A percentile compares a stretch with the other conserved stretches of the same genome.
These are phyloP conservation scores for Suillus spraguei DNA, from an alignment of 768 basidiomycete genomes.

Conservation along the genomic window DNA sequence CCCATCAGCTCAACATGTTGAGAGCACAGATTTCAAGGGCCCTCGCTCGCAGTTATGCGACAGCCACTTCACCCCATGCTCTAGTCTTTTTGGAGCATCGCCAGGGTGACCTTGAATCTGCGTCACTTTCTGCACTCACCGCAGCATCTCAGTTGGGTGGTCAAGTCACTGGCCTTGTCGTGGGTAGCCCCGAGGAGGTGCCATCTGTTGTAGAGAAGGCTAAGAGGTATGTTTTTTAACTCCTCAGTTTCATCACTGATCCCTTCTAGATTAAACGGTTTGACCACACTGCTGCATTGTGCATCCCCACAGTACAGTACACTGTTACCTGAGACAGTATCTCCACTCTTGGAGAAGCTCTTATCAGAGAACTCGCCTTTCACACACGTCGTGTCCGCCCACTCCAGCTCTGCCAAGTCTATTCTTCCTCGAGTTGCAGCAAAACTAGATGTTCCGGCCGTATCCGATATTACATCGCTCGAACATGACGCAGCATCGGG, in stretches of 20 bases:
- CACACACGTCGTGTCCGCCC: slow-evolving; percentile 92
- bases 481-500: slow-evolving; percentile 65
- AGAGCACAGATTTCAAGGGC: slow-evolving; percentile 31
- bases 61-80: slow-evolving; percentile 60
- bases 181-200: slow-evolving; percentile 66
- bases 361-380: slow-evolving; percentile 64
- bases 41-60: slow-evolving; percentile 44
- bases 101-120: slow-evolving; percentile 75
- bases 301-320: slow-evolving; percentile 65
- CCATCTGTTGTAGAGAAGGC: slow-evolving; percentile 68
- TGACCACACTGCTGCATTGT: slow-evolving; percentile 70
- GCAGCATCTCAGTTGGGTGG: slow-evolving; percentile 73
- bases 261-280: slow-evolving; percentile 60
- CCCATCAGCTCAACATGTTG: slow-evolving; percentile 4
- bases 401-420: slow-evolving; percentile 91
- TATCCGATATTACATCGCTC: slow-evolving; percentile 77
- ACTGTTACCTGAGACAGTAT: slow-evolving; percentile 47
- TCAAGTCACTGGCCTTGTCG: slow-evolving; percentile 83
- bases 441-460: slow-evolving; percentile 83
- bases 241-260: neutral
- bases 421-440: slow-evolving; percentile 93
- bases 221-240: slow-evolving; percentile 62
- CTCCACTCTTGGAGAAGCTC: slow-evolving; percentile 81
- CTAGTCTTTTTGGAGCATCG: slow-evolving; percentile 86
- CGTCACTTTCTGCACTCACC: slow-evolving; percentile 87